Evolutionary conservation across 148 eudicot species (phyloP).

Genomic region (Nyssa sinensis): DNA sequence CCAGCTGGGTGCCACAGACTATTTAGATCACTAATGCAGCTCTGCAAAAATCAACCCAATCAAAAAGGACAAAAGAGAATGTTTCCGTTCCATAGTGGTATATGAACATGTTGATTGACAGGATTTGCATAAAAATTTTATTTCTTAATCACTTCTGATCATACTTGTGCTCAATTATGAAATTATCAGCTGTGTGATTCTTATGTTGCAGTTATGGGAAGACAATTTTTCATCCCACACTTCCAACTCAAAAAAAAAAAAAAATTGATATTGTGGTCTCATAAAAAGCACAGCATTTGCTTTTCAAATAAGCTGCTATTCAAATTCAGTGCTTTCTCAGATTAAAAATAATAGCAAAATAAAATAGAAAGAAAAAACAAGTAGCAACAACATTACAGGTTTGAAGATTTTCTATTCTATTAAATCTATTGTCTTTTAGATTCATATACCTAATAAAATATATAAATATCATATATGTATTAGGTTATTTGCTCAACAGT

Average conservation of each 20-base stretch:
- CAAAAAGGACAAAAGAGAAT: not conserved
- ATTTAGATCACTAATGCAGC: not conserved
- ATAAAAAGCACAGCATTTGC: no score
- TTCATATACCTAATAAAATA: no score
- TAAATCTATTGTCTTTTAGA: not conserved
- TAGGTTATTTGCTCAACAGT: no score
- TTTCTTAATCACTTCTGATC: not conserved
- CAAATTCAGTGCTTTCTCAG: not conserved
- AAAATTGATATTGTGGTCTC: no score
- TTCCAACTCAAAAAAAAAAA: no score
- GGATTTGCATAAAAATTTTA: no score
- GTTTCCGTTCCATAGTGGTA: not conserved
- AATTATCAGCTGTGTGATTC: not conserved
- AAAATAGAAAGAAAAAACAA: no score
- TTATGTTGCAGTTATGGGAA: not conserved
- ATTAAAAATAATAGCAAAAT: no score
- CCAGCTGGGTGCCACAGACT: not conserved
- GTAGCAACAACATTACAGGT: not conserved
- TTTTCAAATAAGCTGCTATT: not conserved
- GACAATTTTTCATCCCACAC: no score
- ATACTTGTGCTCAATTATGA: no score
- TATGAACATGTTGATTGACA: not conserved
- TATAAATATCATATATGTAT: not conserved
- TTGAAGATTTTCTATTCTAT: not conserved
- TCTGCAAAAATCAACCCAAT: slow-evolving; percentile 7